Evolutionary conservation across 2,329 filamentous ascomycete species (phyloP), one percentile per base, ranked within the genome.

Genomic region (Fusarium sarcochroum): DNA sequence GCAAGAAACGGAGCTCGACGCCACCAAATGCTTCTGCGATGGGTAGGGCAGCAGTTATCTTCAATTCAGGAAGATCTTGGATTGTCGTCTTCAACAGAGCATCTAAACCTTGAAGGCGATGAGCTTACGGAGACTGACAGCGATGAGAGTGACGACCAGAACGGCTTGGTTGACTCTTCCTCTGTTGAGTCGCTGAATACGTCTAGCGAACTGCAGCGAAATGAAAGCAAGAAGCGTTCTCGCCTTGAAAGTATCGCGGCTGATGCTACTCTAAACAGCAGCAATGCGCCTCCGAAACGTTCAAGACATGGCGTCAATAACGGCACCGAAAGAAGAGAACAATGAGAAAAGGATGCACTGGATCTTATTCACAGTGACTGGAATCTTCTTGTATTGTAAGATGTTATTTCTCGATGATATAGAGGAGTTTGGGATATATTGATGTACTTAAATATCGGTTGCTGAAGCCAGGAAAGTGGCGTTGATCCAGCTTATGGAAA

Each of bases 21-120:
- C 3, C 70, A 71, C n/a, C 58, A 56, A 18, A 38, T 69, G 4
- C 59, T 75, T 18, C 47, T 75, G 25, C 30, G 37, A 17, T 75
- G 73, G 73, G 47, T 58, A 7, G 35, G 52, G 15, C 47, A 71
- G 27, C 71, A 74, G 32, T 35, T 68, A 21, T 52, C 65, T 6
- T 15, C 68, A 25, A 65, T 75, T 6, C 59, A 70, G 47, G 20
- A 52, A 14, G 63, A 75, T 37, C 45, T 67, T 4, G 61, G 55
- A 17, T 6, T 68, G 32, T 41, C 55, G 15, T 37, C 23, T 15
- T 66, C 45, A 23, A 52, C 46, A 8, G 37, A 45, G 45, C 23
- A 44, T 41, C 23, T 38, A 10, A 9, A 5, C 17, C 11, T 52
- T 8, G 32, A 38, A 11, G 47, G 21, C 15, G 44, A 63, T 8